Evolutionary conservation across 2,329 filamentous ascomycete species (phyloP).

Genomic region (Phialemoniopsis sp.): DNA sequence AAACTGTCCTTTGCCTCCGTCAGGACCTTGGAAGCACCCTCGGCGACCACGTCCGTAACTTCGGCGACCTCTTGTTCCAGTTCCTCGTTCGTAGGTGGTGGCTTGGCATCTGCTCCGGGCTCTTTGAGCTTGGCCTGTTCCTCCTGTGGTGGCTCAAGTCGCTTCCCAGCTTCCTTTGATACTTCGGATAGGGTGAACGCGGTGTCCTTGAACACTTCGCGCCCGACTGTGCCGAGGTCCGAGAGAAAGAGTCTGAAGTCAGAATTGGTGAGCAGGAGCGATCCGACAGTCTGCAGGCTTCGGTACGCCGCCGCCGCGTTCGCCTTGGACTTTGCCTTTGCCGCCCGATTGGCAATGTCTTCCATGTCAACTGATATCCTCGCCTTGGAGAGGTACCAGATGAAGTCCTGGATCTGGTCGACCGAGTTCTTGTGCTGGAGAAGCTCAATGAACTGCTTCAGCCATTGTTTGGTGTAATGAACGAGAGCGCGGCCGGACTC

Average conservation of each 20-base stretch:
- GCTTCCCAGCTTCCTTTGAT: constrained; percentile 69
- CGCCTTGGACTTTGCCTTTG: constrained; percentile 61
- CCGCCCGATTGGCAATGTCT: constrained; percentile 57
- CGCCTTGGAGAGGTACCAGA: constrained; percentile 81
- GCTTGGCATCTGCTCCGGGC: constrained; percentile 41
- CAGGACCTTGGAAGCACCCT: constrained; percentile 49
- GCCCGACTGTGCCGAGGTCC: constrained; percentile 73
- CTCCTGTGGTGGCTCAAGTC: constrained; percentile 64
- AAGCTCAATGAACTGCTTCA: constrained; percentile 78
- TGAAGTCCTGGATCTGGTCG: constrained; percentile 87
- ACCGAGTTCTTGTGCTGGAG: constrained; percentile 75
- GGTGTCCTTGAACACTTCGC: constrained; percentile 83
- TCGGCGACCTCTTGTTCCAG: constrained; percentile 53
- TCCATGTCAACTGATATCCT: constrained; percentile 63
- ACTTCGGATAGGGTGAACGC: constrained; percentile 74
- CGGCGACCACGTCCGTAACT: constrained; percentile 47
- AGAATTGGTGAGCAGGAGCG: constrained; percentile 81
- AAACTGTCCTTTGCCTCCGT: constrained; percentile 64
- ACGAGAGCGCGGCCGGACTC: constrained; percentile 71
- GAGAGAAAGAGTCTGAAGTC: constrained; percentile 85
- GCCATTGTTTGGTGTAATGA: constrained; percentile 67
- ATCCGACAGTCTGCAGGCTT: constrained; percentile 78
- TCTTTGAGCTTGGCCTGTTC: constrained; percentile 35
- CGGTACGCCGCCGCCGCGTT: constrained; percentile 73
- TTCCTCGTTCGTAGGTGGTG: constrained; percentile 56